Percentiles rank a stretch among this genome's conserved stretches.
These are phyloP conservation scores for Ceratocystis harringtonii DNA, from an alignment of 2,329 filamentous ascomycete genomes.

Conservation along the genomic window DNA sequence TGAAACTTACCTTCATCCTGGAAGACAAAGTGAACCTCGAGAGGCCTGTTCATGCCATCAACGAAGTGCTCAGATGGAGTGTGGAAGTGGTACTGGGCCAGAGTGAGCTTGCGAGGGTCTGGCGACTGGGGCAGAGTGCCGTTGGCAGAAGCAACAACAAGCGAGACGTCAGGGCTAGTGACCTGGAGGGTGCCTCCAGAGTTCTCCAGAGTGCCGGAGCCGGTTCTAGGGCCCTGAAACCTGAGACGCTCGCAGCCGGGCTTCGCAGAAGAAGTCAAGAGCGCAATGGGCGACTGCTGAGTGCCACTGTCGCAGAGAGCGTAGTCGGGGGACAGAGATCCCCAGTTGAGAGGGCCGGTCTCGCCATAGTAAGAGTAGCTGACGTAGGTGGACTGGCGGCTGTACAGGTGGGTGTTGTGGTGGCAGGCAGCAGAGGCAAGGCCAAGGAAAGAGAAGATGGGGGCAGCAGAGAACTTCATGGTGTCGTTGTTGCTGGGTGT, in stretches of 20 bases:
- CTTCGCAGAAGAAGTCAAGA: conserved; percentile 23
- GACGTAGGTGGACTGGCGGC: conserved; percentile 26
- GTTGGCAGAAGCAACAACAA: neutral
- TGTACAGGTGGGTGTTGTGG: conserved; percentile 25
- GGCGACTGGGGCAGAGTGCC: conserved; percentile 22
- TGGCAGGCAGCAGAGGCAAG: conserved; percentile 21
- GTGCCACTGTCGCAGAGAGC: conserved; percentile 33
- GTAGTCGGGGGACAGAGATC: conserved; percentile 30
- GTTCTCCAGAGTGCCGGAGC: conserved; percentile 32
- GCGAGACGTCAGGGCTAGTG: neutral
- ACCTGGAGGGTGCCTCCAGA: conserved; percentile 38
- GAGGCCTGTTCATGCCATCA: conserved; percentile 27
- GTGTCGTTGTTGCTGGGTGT: neutral
- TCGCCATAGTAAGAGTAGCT: conserved; percentile 23
- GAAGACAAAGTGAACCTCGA: conserved; percentile 31
- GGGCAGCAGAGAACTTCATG: conserved; percentile 2
- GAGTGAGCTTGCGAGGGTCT: conserved; percentile 27
- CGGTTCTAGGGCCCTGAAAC: conserved; percentile 21
- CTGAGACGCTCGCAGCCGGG: conserved; percentile 23
- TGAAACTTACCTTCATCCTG: conserved; percentile 20
- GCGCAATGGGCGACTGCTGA: conserved; percentile 42
- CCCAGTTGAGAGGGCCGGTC: conserved; percentile 39
- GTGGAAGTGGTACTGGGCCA: conserved; percentile 46
- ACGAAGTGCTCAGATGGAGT: conserved; percentile 44
- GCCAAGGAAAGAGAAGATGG: conserved; percentile 14